Percentiles rank a stretch among this genome's conserved stretches.
Conservation (phyloP, 371 early-diverging fungal species). For the Mucor circinelloides region DNA sequence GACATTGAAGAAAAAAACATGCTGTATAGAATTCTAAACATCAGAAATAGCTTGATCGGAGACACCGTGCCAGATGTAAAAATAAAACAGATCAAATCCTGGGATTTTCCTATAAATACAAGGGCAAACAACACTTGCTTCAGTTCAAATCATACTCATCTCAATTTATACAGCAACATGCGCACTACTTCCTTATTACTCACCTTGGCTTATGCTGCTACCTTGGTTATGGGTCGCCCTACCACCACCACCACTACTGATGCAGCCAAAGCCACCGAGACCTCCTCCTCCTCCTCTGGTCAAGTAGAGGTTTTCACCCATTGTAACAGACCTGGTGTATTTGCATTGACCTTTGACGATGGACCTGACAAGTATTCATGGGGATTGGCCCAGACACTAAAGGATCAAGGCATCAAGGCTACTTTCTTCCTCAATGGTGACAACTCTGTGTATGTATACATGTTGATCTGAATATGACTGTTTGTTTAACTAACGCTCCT, state of each 20-base stretch:
- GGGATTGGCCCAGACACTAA: constrained; percentile 24
- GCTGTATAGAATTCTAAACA: neutral
- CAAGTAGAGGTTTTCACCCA: neutral
- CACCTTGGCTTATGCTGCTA: constrained; percentile 11
- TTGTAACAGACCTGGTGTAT: constrained; percentile 22
- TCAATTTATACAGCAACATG: neutral
- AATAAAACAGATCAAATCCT: neutral
- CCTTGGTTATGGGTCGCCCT: constrained; percentile 9
- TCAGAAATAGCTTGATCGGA: neutral
- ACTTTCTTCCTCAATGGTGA: constrained; percentile 71
- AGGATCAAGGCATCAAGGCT: constrained; percentile 30
- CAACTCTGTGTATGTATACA: constrained; percentile 21
- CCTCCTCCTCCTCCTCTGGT: neutral
- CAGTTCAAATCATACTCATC: neutral
- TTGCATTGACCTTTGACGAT: constrained; percentile 38
- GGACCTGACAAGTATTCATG: constrained; percentile 30
- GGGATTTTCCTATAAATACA: neutral
- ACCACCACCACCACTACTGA: neutral
- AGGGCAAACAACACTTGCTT: neutral
- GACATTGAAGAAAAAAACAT: neutral
- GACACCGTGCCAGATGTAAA: neutral
- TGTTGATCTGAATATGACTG: neutral
- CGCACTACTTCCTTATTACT: constrained; percentile 11
- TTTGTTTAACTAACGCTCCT: neutral
- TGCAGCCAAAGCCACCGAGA: neutral